phyloP scores from a whole-genome alignment of 371 early-diverging fungal species.

The Haplosporangium sp. region DNA sequence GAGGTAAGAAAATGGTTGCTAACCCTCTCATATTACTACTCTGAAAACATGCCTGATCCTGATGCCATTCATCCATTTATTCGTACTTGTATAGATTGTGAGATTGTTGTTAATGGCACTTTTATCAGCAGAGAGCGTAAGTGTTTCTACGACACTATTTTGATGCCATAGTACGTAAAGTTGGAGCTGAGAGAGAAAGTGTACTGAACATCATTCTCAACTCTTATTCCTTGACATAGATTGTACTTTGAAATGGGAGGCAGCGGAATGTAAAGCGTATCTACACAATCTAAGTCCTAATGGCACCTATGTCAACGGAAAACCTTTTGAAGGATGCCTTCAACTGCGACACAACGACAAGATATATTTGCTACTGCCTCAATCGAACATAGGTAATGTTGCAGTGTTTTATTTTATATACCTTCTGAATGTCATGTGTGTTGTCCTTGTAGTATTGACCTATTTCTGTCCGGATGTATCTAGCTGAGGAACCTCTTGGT shows the following conservation, averaged over 20 bases:
- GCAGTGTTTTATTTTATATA: neutral
- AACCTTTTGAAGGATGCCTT: neutral
- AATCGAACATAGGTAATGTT: neutral
- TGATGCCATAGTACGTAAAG: neutral
- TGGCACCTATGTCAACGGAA: constrained; percentile 2
- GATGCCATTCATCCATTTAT: neutral
- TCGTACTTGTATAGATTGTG: constrained; percentile 3
- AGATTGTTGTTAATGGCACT: neutral
- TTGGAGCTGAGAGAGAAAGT: neutral
- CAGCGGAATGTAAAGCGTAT: neutral
- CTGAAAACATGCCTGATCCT: neutral
- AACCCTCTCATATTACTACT: neutral
- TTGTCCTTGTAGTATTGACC: too few species aligned
- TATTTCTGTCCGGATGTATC: too few species aligned
- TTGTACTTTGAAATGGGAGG: constrained; percentile 9
- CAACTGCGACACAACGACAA: constrained; percentile 12
- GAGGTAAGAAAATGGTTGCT: neutral
- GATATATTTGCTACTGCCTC: neutral
- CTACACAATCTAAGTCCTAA: neutral
- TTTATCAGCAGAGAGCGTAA: constrained; percentile 22
- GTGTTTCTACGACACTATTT: neutral
- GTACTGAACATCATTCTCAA: neutral
- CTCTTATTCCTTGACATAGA: constrained; percentile 5
- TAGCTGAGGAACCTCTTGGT: too few species aligned
- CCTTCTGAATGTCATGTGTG: too few species aligned